Evolutionary conservation across 768 basidiomycete species (phyloP).

Genomic region (Lyophyllum semitale): DNA sequence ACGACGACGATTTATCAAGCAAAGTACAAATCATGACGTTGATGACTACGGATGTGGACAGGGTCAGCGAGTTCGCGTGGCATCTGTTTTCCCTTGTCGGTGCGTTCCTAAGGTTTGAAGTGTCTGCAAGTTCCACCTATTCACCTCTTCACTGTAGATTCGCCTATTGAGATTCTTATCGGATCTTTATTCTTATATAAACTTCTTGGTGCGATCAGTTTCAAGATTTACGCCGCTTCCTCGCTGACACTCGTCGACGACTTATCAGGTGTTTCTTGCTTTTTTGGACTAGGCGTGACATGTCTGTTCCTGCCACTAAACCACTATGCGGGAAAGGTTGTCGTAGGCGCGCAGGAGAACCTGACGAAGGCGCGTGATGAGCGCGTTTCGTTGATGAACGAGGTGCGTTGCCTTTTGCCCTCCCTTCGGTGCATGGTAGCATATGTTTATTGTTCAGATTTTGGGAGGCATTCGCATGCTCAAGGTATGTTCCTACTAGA

Average conservation of each 20-base stretch:
- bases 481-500: too few relatives aligned
- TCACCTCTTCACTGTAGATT: constrained; percentile 44
- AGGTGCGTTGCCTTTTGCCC: constrained; percentile 27
- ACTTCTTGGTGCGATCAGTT: constrained; percentile 57
- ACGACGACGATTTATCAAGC: too few relatives aligned
- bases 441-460: constrained; percentile 46
- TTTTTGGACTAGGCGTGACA: constrained; percentile 82
- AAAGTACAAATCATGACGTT: constrained; percentile 89
- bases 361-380: too few relatives aligned
- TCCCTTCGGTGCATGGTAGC: background rate
- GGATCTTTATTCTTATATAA: constrained; percentile 77
- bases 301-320: too few relatives aligned
- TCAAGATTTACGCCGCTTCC: background rate
- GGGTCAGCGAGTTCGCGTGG: constrained; percentile 83
- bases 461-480: constrained; percentile 90
- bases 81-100: constrained; percentile 77
- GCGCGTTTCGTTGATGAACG: constrained; percentile 95
- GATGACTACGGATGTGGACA: constrained; percentile 93
- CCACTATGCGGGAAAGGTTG: too few relatives aligned
- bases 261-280: constrained; percentile 59
- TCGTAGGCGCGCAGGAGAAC: constrained; percentile 77
- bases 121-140: background rate
- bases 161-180: constrained; percentile 76
- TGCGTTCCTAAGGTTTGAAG: constrained; percentile 21
- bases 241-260: background rate